A percentile compares a stretch with the other conserved stretches of the same genome.
phyloP scores from a whole-genome alignment of 1,284 basidiomycete species.

The Bondarzewia mesenterica region DNA sequence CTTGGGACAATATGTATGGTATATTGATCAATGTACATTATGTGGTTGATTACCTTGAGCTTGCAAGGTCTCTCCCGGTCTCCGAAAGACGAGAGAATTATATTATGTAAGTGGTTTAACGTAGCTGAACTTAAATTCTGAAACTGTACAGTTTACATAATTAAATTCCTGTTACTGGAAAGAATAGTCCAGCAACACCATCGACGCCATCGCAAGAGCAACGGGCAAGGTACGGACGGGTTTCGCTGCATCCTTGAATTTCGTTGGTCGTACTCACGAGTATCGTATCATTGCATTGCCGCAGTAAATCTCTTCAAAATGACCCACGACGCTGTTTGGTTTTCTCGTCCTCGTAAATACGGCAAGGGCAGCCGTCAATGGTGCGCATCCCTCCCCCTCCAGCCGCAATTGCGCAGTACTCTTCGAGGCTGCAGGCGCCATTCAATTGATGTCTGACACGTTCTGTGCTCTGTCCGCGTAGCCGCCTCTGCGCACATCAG shows the following conservation, averaged over 20 bases:
- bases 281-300: not conserved
- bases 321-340: slow-evolving; percentile 91
- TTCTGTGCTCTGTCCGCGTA: slow-evolving; percentile 22
- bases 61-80: no score
- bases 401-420: not conserved
- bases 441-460: slow-evolving; percentile 1
- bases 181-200: not conserved
- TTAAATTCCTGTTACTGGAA: not conserved
- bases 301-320: slow-evolving; percentile 38
- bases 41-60: no score
- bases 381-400: slow-evolving; percentile 43
- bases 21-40: no score
- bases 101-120: not conserved
- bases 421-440: not conserved
- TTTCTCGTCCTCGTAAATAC: slow-evolving; percentile 89
- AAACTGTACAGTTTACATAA: slow-evolving; percentile 12
- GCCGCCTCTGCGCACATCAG: slow-evolving; percentile 93
- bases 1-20: no score
- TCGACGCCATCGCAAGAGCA: slow-evolving; percentile 1
- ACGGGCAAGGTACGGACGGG: slow-evolving; percentile 5
- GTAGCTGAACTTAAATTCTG: not conserved
- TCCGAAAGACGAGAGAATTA: not conserved
- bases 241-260: not conserved
- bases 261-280: not conserved
- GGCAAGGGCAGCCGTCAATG: slow-evolving; percentile 95